Base-by-base conservation (phyloP, 805 yeast genomes). In the Sugiyamaella lignohabitans region DNA sequence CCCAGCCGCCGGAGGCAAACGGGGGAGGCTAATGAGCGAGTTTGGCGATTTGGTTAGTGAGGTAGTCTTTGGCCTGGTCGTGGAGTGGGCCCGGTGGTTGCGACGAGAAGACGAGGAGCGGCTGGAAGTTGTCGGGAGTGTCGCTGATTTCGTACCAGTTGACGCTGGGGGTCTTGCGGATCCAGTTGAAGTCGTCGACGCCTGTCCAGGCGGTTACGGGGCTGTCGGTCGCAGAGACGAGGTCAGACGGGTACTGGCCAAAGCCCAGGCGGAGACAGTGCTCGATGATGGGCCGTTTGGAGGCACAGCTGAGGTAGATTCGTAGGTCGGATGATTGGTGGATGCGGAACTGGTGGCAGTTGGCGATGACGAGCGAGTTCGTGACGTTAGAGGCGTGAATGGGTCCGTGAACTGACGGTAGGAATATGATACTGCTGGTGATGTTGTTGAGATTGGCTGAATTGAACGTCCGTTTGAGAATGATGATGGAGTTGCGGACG, bases 151-250 rank as follows among this genome's bases (percentile, higher is more conserved):
- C 30, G 5, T 14, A 27, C 59, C 60, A 55, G 42, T 56, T 53
- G 3, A 20, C 35, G 30, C 51, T 55, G 17, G 45, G 55, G 18
- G 38, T 42, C 11, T 42, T 42, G 4, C 49, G 48, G 11, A 57
- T 39, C 60, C 62, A 61, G 47, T 55, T 53, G 49, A 62, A 62
- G 45, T 62, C 66, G 21, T 56, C 59, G 3, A 61, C 56, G 5
- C 27, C 23, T 5, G 46, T 46, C 48, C 53, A 47, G 5, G 23
- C 16, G 2, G 37, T 2, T 3, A 42, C 11, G n/a, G n/a, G n/a
- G 2, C 41, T 46, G 1, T 32, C 18, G 10, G 20, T 21, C 2
- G 38, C 19, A 5, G 20, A 4, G 3, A 24, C 38, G 17, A 53
- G 42, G 10, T 19, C 16, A 20, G 19, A 10, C 3, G 58, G 53